Evolutionary conservation across 2,329 filamentous ascomycete genomes (phyloP), one percentile per base, ranked within the genome.

Genomic region (Epichloe sibirici): DNA sequence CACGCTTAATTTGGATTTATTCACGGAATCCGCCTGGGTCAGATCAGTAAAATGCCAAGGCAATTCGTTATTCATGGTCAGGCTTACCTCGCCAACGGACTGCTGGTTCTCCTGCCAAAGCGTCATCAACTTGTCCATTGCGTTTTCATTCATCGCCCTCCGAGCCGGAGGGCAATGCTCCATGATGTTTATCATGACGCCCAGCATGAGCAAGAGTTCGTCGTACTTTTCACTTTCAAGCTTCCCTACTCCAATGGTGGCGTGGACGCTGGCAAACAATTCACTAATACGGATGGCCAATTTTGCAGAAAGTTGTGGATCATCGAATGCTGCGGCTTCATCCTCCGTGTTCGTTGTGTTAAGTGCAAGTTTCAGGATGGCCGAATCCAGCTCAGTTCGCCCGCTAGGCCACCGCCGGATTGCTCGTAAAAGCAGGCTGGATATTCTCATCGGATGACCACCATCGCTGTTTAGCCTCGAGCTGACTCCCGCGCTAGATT

Each of bases 341-440:
- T 78, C 69, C 56, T 87, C 86, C 59, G 89, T 88, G 70, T 95
- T 95, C 8, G 90, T 93, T 48, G 90, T 76, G 61, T 95, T 95
- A 57, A 95, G 77, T 38, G 88, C 83, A 4, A 96, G 75, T 53
- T 87, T 71, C 38, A 71, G 56, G 2, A 60, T 58, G 6, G 62
- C 57, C 5, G 61, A 63, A 48, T 66, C 60, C 28, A 67, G 49
- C 17, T 62, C 55, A 1, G 59, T 55, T 8, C 58, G 60, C 21
- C 60, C 58, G 7, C 56, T 58, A 13, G 65, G 61, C 66, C 68
- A 70, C 15, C 57, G 53, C 13, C 58, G 53, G 4, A 69, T 59
- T 39, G 60, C 59, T 34, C 55, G 58, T 42, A 57, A 58, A 9
- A 70, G 59, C n/a, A 69, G 64, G 1, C 55, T 58, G 8, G 62